Evolutionary conservation across 2,329 filamentous ascomycete species (phyloP).

Genomic region (Trichoderma asperellum): DNA sequence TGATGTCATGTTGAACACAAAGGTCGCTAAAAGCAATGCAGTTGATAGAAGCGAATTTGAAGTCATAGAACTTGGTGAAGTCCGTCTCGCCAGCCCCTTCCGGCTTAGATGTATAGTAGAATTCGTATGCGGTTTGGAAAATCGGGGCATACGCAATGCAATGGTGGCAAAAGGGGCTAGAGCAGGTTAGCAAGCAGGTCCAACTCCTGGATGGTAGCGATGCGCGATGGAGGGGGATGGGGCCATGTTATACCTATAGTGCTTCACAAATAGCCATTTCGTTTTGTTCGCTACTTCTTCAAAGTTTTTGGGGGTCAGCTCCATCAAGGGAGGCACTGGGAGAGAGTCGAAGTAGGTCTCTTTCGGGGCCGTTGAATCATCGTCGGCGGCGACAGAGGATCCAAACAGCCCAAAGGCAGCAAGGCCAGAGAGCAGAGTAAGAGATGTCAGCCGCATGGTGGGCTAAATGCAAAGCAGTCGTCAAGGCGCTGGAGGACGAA

Average conservation of each 20-base stretch:
- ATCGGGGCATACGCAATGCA: constrained; percentile 80
- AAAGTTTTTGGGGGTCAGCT: constrained; percentile 62
- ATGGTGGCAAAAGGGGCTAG: constrained; percentile 67
- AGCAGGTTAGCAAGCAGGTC: constrained; percentile 36
- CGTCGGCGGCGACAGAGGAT: constrained; percentile 1
- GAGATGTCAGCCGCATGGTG: constrained; percentile 42
- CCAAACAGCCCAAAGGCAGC: constrained; percentile 39
- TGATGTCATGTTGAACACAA: constrained; percentile 69
- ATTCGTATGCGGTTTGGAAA: constrained; percentile 94
- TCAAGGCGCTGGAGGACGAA: not conserved
- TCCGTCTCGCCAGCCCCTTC: constrained; percentile 56
- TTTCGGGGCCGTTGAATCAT: constrained; percentile 43
- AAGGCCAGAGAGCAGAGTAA: constrained; percentile 53
- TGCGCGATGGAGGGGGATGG: constrained; percentile 3
- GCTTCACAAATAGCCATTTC: constrained; percentile 62
- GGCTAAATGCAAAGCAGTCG: constrained; percentile 19
- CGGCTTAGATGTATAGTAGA: constrained; percentile 85
- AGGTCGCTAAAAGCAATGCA: constrained; percentile 82
- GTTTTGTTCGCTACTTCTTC: constrained; percentile 58
- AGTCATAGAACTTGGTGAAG: constrained; percentile 84
- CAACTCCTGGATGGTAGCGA: not conserved
- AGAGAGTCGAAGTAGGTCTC: constrained; percentile 68
- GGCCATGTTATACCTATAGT: constrained; percentile 62
- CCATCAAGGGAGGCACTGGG: constrained; percentile 66
- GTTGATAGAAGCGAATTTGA: constrained; percentile 84